Conservation (phyloP, 176 grass and related monocot species). For the Avena insularis region DNA sequence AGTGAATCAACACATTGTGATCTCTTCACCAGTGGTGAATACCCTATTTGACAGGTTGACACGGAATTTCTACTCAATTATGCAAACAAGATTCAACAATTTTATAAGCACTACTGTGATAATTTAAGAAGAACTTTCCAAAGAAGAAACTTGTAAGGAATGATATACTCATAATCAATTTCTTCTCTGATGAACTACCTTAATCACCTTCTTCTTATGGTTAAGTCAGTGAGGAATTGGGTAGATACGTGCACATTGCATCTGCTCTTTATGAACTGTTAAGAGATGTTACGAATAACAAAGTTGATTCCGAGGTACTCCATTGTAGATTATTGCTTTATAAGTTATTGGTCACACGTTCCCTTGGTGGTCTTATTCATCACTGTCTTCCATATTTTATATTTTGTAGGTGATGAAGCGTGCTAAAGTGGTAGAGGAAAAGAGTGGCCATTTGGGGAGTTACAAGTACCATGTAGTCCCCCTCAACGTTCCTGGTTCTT, state of each 20-base stretch:
- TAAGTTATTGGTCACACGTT: constrained; percentile 13
- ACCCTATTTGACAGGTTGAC: constrained; percentile 42
- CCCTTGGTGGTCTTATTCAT: constrained; percentile 25
- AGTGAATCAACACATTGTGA: no score
- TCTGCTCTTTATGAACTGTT: constrained; percentile 74
- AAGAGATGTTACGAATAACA: constrained; percentile 52
- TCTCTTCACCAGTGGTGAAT: no score
- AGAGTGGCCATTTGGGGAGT: constrained; percentile 57
- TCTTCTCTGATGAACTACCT: constrained; percentile 13
- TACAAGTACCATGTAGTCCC: constrained; percentile 78
- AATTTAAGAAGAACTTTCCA: constrained; percentile 39
- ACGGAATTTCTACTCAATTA: constrained; percentile 52
- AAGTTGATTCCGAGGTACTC: constrained; percentile 59
- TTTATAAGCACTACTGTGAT: constrained; percentile 66
- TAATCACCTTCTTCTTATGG: constrained; percentile 38
- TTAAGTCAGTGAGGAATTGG: constrained; percentile 62
- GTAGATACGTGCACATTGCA: constrained; percentile 46
- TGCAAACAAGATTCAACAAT: constrained; percentile 63
- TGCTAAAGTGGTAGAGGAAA: constrained; percentile 58
- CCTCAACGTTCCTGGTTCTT: constrained; percentile 60
- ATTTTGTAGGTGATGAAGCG: constrained; percentile 49
- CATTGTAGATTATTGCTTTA: constrained; percentile 20
- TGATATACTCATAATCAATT: constrained; percentile 11
- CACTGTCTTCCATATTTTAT: not conserved
- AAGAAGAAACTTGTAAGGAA: constrained; percentile 70